phyloP scores from a whole-genome alignment of 108 stramenopile species.

The Cyclotella cryptica region DNA sequence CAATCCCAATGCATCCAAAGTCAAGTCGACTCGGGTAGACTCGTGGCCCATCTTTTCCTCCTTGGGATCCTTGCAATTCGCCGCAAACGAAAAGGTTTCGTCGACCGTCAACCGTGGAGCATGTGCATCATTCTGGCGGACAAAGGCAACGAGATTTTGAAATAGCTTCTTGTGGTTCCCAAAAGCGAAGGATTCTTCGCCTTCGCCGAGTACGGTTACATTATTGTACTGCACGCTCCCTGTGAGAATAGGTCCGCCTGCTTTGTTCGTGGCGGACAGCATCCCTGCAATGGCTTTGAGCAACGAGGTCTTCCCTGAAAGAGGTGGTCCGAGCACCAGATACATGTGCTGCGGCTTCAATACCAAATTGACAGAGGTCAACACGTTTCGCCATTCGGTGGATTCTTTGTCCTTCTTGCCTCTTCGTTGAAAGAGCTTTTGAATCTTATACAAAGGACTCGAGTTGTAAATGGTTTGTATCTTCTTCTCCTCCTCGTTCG shows the following conservation, averaged over 20 bases:
- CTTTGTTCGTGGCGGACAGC: slow-evolving; percentile 32
- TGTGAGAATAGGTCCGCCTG: neutral
- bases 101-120: slow-evolving; percentile 50
- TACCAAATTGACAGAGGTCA: slow-evolving; percentile 44
- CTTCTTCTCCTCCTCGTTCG: slow-evolving; percentile 5
- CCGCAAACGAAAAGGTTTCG: slow-evolving; percentile 44
- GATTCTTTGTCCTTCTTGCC: slow-evolving; percentile 12
- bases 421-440: neutral
- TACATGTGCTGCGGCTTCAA: slow-evolving; percentile 57
- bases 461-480: slow-evolving; percentile 32
- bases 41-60: neutral
- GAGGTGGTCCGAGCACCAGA: slow-evolving; percentile 51
- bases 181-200: no score
- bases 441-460: slow-evolving; percentile 22
- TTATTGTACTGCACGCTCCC: slow-evolving; percentile 35
- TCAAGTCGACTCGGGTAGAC: slow-evolving; percentile 23
- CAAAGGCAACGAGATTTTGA: slow-evolving; percentile 45
- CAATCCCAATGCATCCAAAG: slow-evolving; percentile 64
- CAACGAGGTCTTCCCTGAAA: slow-evolving; percentile 40
- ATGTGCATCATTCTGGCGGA: slow-evolving; percentile 42
- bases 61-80: slow-evolving; percentile 31
- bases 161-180: slow-evolving; percentile 6
- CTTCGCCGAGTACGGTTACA: slow-evolving; percentile 22
- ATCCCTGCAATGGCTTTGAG: slow-evolving; percentile 49
- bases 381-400: slow-evolving; percentile 26